These are phyloP conservation scores for Fusarium setosum DNA, from an alignment of 2,329 filamentous ascomycete species.

Conservation along the genomic window DNA sequence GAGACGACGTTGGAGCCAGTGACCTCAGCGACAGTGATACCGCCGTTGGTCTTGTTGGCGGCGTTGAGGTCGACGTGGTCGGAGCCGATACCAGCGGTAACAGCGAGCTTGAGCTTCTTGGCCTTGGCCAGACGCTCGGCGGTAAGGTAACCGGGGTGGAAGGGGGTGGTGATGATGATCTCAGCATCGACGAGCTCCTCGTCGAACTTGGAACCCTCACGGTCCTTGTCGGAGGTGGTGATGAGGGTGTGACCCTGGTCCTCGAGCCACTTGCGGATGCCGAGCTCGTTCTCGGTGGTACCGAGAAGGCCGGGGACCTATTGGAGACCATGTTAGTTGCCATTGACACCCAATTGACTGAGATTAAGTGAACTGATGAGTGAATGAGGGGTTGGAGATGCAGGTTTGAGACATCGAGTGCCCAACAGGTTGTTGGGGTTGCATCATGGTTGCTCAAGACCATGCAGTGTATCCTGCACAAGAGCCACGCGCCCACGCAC, in stretches of 20 bases:
- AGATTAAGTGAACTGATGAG: neutral
- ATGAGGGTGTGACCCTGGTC: slow-evolving; percentile 95
- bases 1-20: slow-evolving; percentile 99
- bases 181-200: slow-evolving; percentile 96
- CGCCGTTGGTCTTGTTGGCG: slow-evolving; percentile 98
- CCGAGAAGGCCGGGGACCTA: slow-evolving; percentile 86
- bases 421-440: slow-evolving; percentile 21
- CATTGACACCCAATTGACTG: slow-evolving; percentile 23
- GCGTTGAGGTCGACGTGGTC: slow-evolving; percentile 98
- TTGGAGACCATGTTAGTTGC: slow-evolving; percentile 29
- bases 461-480: slow-evolving; percentile 27
- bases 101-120: slow-evolving; percentile 97
- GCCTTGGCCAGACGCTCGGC: slow-evolving; percentile 96
- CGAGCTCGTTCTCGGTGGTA: slow-evolving; percentile 98
- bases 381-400: slow-evolving; percentile 13
- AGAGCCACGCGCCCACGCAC: slow-evolving; percentile 10
- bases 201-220: slow-evolving; percentile 92
- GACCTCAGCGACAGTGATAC: slow-evolving; percentile 96
- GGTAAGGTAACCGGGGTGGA: slow-evolving; percentile 98
- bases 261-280: slow-evolving; percentile 97
- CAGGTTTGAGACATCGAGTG: slow-evolving; percentile 14
- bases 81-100: slow-evolving; percentile 97
- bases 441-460: slow-evolving; percentile 14
- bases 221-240: slow-evolving; percentile 98
- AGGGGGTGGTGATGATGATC: slow-evolving; percentile 99